Conservation (phyloP, 2,329 filamentous ascomycete genomes). For the Trichoderma endophyticum region DNA sequence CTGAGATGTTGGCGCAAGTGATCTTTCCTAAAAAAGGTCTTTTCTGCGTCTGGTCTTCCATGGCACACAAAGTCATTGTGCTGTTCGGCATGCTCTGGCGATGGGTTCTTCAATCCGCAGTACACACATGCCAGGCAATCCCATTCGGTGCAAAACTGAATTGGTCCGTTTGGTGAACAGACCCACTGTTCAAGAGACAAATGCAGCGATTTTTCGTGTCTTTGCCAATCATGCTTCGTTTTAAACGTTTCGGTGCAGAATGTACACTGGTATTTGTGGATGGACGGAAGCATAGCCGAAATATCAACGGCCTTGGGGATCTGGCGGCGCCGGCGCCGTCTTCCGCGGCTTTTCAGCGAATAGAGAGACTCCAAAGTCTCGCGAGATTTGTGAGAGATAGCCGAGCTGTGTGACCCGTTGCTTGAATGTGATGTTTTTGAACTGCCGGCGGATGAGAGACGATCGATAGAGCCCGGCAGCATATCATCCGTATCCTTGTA, state of each 20-base stretch:
- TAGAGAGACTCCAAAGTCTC: neutral
- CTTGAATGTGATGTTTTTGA: neutral
- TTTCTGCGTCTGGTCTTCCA: slow-evolving; percentile 44
- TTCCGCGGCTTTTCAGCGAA: neutral
- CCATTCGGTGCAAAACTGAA: slow-evolving; percentile 32
- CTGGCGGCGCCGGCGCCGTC: slow-evolving; percentile 8
- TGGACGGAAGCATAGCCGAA: neutral
- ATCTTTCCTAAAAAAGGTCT: slow-evolving; percentile 43
- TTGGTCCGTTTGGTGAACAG: slow-evolving; percentile 38
- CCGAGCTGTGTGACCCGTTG: neutral
- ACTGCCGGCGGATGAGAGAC: neutral
- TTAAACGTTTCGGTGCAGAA: slow-evolving; percentile 47
- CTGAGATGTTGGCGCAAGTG: slow-evolving; percentile 44
- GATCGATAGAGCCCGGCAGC: neutral
- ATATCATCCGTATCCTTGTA: neutral
- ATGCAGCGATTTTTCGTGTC: slow-evolving; percentile 50
- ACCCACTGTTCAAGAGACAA: slow-evolving; percentile 47
- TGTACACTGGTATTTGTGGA: slow-evolving; percentile 39
- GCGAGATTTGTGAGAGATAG: neutral
- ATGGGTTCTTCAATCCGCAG: slow-evolving; percentile 34
- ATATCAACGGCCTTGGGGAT: neutral
- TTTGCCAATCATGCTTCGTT: slow-evolving; percentile 45
- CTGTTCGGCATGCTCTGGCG: slow-evolving; percentile 31
- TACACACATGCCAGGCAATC: slow-evolving; percentile 36
- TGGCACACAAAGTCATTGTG: slow-evolving; percentile 46